Conservation (phyloP, 1,284 basidiomycete species). For the Marasmius tenuissimus region DNA sequence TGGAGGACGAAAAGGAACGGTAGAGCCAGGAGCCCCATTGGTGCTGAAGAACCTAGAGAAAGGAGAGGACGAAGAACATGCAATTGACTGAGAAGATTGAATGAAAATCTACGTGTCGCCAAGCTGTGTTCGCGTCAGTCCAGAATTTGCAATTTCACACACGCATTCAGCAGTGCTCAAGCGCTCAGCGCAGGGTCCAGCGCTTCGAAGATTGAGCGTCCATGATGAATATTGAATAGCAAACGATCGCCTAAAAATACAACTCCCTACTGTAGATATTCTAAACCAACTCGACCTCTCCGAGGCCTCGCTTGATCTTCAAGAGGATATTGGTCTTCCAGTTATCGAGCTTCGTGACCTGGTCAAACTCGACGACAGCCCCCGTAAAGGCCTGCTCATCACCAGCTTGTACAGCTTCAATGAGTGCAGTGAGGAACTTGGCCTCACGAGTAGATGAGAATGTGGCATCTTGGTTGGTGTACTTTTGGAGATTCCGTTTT, state of each 20-base stretch:
- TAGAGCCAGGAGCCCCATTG: constrained; percentile 29
- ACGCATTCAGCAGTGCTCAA: too few species aligned
- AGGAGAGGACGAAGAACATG: neutral
- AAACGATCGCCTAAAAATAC: neutral
- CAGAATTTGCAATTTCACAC: too few species aligned
- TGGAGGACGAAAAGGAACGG: constrained; percentile 55
- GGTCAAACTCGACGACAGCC: constrained; percentile 84
- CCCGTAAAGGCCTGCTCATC: constrained; percentile 80
- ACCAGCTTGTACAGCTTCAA: constrained; percentile 78
- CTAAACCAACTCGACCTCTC: constrained; percentile 49
- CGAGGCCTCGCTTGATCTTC: constrained; percentile 81
- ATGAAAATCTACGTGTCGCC: neutral
- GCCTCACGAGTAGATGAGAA: constrained; percentile 88
- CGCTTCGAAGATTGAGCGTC: too few species aligned
- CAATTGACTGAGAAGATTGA: neutral
- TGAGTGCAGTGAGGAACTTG: constrained; percentile 79
- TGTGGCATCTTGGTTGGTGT: constrained; percentile 75
- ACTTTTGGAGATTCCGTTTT: constrained; percentile 74
- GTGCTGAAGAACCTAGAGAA: neutral
- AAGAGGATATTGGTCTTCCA: constrained; percentile 92
- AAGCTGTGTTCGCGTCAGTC: neutral
- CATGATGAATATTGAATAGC: too few species aligned
- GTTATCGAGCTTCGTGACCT: constrained; percentile 87
- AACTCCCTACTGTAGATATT: constrained; percentile 8
- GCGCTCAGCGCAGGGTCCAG: too few species aligned